Evolutionary conservation across 352 stramenopile genomes (phyloP).

Genomic region (Phytophthora rubi): DNA sequence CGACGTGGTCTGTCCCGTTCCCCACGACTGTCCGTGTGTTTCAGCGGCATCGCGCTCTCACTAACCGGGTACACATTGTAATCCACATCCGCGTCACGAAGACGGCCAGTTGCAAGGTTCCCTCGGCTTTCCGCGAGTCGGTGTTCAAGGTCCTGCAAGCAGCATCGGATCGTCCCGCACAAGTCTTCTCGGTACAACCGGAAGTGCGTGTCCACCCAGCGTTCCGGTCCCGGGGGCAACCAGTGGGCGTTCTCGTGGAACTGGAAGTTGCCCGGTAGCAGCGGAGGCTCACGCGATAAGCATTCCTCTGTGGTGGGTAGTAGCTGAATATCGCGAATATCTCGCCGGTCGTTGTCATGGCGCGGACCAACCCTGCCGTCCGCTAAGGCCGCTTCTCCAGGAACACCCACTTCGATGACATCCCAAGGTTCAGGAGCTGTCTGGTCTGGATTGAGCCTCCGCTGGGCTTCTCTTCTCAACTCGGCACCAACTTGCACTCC

Average conservation of each 20-base stretch:
- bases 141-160: slow-evolving; percentile 41
- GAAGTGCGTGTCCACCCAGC: slow-evolving; percentile 56
- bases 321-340: slow-evolving; percentile 43
- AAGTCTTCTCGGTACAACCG: slow-evolving; percentile 54
- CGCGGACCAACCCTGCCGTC: slow-evolving; percentile 42
- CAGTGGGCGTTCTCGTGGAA: slow-evolving; percentile 51
- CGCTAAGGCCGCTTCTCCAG: slow-evolving; percentile 19
- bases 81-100: slow-evolving; percentile 36
- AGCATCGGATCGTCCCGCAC: slow-evolving; percentile 39
- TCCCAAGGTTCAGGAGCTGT: slow-evolving; percentile 29
- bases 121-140: slow-evolving; percentile 17
- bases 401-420: slow-evolving; percentile 34
- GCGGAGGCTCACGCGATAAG: slow-evolving; percentile 30
- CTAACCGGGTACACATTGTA: slow-evolving; percentile 41
- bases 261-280: slow-evolving; percentile 45
- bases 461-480: slow-evolving; percentile 15
- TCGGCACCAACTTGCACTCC: slow-evolving; percentile 15
- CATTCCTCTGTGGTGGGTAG: slow-evolving; percentile 48
- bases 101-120: slow-evolving; percentile 24
- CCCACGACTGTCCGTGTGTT: slow-evolving; percentile 34
- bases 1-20: slow-evolving; percentile 26
- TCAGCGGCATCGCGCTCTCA: slow-evolving; percentile 22
- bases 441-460: neutral
- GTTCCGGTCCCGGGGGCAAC: slow-evolving; percentile 45
- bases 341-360: slow-evolving; percentile 47